Evolutionary conservation across 2,329 filamentous ascomycete species (phyloP).

Genomic region (Hypoxylon sp.): DNA sequence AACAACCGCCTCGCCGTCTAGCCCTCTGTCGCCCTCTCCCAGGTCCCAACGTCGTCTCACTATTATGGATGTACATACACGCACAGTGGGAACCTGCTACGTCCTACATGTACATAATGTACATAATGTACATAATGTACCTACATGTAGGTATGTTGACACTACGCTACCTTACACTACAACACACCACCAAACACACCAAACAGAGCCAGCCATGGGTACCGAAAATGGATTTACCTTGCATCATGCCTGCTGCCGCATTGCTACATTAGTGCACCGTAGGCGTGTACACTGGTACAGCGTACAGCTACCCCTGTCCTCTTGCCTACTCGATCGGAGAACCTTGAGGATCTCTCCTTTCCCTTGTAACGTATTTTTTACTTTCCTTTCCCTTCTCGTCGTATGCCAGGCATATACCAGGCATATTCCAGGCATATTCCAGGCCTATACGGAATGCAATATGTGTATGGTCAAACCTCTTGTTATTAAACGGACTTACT

Average conservation of each 20-base stretch:
- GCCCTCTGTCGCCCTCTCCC: background rate
- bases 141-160: too few species aligned
- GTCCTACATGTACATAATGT: too few species aligned
- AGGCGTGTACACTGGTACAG: slow-evolving; percentile 6
- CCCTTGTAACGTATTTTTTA: slow-evolving; percentile 36
- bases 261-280: slow-evolving; percentile 20
- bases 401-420: slow-evolving; percentile 14
- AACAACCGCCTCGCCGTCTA: slow-evolving; percentile 27
- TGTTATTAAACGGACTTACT: slow-evolving; percentile 21
- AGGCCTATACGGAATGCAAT: slow-evolving; percentile 34
- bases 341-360: slow-evolving; percentile 42
- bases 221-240: slow-evolving; percentile 40
- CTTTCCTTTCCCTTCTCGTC: slow-evolving; percentile 27
- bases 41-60: slow-evolving; percentile 31
- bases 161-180: slow-evolving; percentile 17
- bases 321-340: slow-evolving; percentile 41
- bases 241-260: slow-evolving; percentile 33
- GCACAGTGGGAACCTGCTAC: slow-evolving; percentile 9
- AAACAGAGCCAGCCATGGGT: slow-evolving; percentile 32
- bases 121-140: too few species aligned
- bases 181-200: slow-evolving; percentile 10
- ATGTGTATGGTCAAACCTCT: slow-evolving; percentile 14
- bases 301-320: slow-evolving; percentile 19
- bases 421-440: slow-evolving; percentile 12
- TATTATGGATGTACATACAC: slow-evolving; percentile 1